Evolutionary conservation across 2,329 filamentous ascomycete genomes (phyloP), one percentile per base, ranked within the genome.

Genomic region (Curvularia verruculosa): DNA sequence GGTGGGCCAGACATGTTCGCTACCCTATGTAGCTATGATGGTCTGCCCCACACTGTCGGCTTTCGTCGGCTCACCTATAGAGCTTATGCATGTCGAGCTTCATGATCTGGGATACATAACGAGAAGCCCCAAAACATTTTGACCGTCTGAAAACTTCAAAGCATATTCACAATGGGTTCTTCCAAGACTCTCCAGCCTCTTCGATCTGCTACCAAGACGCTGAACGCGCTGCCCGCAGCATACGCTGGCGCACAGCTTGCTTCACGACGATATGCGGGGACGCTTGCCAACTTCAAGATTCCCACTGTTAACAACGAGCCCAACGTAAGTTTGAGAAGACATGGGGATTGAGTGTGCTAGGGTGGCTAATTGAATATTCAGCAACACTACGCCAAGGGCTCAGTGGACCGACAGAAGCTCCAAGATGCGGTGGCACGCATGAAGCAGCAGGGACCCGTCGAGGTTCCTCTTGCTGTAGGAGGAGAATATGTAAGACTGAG

Each of bases 271-370:
- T 66, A 69, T 52, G 68, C 74, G 60, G 79, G 87, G 55, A 89
- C 87, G 7, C 82, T 96, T 63, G 93, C 92, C 48, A 84, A 87
- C 59, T 98, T 97, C 85, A 94, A 91, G 82, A 85, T 93, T 49
- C 95, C 95, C 48, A 87, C 87, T 62, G 86, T 97, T 68, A 82
- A 86, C 74, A 99, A 99, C 75, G 95, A 99, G 81, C 92, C 92
- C n/a, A 99, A 97, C 76, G 93, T 96, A 79, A 77, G 91, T 52
- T 7, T 2, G 5, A 19, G 28, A 36, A 2, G 8, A 21, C 24
- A n/a, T 0, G 3, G 4, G n/a, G 1, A 39, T 3, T n/a, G 6
- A 7, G 23, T 29, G 0, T 3, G 9, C 3, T 12, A n/a, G n/a
- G 5, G n/a, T 9, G 15, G 39, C 56, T 69, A 21, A 69, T 6